phyloP scores from a whole-genome alignment of 805 yeast species.

The Kluyveromyces dobzhanskii region DNA sequence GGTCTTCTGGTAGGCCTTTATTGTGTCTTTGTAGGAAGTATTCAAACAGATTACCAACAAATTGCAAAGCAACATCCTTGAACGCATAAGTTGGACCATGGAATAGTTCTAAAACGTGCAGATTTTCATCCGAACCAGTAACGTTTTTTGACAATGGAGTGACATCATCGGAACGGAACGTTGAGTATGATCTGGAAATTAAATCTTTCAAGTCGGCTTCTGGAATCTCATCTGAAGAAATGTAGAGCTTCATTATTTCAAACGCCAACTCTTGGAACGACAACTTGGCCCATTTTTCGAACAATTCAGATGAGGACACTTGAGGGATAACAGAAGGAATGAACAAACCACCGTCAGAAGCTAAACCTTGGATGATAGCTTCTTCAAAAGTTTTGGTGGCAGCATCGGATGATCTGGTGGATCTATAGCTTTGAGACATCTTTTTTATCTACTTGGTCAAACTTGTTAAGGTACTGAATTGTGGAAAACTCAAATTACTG shows the following conservation, averaged over 20 bases:
- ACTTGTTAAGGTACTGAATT: too few relatives aligned
- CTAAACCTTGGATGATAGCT: conserved; percentile 83
- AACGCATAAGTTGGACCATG: conserved; percentile 99
- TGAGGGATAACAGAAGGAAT: conserved; percentile 78
- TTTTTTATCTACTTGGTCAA: too few relatives aligned
- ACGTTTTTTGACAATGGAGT: conserved; percentile 66
- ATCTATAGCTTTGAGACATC: conserved; percentile 58
- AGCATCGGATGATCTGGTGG: conserved; percentile 56
- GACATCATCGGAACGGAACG: conserved; percentile 81
- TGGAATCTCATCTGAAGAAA: conserved; percentile 65
- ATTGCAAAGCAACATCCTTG: conserved; percentile 97
- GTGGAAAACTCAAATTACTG: too few relatives aligned
- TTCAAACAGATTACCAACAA: conserved; percentile 95
- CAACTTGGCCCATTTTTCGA: conserved; percentile 61
- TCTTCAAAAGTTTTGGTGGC: conserved; percentile 64
- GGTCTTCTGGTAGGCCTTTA: conserved; percentile 39
- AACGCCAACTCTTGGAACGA: conserved; percentile 82
- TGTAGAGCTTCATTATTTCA: conserved; percentile 74
- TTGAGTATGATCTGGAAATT: conserved; percentile 69
- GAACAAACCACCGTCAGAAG: conserved; percentile 94
- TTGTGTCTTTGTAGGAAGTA: conserved; percentile 78
- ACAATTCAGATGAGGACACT: conserved; percentile 44
- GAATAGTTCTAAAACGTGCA: conserved; percentile 83
- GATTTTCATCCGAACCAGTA: conserved; percentile 46
- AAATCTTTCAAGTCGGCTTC: conserved; percentile 55